Percentiles rank a stretch among this genome's conserved stretches.
These are phyloP conservation scores for Aureobasidium sp. DNA, from an alignment of 2,329 filamentous ascomycete species.

Conservation along the genomic window DNA sequence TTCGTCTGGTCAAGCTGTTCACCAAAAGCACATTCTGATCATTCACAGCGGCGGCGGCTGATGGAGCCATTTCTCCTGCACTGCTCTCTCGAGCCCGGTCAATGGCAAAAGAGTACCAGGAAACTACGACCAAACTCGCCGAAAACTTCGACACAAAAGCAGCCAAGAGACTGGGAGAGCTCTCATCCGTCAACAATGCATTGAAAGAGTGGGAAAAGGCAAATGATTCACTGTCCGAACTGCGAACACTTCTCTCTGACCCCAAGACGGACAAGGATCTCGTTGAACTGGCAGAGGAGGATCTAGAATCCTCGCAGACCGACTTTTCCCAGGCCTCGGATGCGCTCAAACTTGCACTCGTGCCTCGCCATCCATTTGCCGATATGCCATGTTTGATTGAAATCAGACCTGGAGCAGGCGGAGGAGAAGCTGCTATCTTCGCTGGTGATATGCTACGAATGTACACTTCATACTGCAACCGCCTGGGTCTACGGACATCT, in stretches of 20 bases:
- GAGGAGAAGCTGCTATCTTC: conserved; percentile 85
- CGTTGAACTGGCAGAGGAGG: conserved; percentile 52
- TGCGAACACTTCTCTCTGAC: conserved; percentile 69
- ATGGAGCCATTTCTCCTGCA: conserved; percentile 40
- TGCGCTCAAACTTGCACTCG: conserved; percentile 65
- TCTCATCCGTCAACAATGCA: conserved; percentile 43
- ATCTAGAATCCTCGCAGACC: conserved; percentile 57
- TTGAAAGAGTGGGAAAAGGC: conserved; percentile 51
- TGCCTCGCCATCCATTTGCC: conserved; percentile 84
- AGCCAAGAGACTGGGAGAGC: conserved; percentile 51
- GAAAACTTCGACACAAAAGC: conserved; percentile 46
- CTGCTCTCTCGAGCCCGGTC: conserved; percentile 48
- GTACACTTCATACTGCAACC: conserved; percentile 73
- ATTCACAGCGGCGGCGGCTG: conserved; percentile 11
- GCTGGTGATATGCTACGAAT: conserved; percentile 80
- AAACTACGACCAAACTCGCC: conserved; percentile 43
- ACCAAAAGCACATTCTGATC: neutral
- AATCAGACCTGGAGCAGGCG: conserved; percentile 84
- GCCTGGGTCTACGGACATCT: conserved; percentile 55
- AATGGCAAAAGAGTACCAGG: conserved; percentile 47
- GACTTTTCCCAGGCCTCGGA: conserved; percentile 56
- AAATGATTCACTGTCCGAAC: conserved; percentile 54
- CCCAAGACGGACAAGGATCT: conserved; percentile 51
- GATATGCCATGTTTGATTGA: conserved; percentile 85
- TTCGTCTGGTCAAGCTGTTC: neutral